Evolutionary conservation across 768 basidiomycete species (phyloP).

Genomic region (Coprinopsis cinerea): DNA sequence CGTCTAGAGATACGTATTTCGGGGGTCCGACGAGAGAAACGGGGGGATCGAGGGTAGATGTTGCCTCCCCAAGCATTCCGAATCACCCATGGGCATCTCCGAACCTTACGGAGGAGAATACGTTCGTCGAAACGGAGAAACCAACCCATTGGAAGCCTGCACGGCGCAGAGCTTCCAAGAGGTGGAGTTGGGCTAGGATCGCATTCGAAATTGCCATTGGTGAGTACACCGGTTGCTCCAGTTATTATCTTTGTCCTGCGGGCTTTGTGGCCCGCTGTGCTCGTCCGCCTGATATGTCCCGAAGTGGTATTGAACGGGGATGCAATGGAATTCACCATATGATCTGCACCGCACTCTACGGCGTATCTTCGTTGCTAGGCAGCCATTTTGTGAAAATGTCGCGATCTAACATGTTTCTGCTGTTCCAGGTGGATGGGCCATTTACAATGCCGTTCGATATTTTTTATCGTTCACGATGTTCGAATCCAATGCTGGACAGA

Average conservation of each 20-base stretch:
- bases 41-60: conserved; percentile 24
- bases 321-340: no score
- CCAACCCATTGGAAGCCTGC: not conserved
- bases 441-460: conserved; percentile 61
- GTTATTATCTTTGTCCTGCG: not conserved
- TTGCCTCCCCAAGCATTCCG: conserved; percentile 10
- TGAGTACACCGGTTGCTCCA: not conserved
- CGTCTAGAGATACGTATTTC: conserved; percentile 20
- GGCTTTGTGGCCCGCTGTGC: not conserved
- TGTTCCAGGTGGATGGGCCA: conserved; percentile 49
- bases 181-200: not conserved
- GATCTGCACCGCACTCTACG: no score
- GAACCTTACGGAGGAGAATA: conserved; percentile 23
- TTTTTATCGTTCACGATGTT: conserved; percentile 50
- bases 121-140: conserved; percentile 16
- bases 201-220: not conserved
- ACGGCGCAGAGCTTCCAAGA: conserved; percentile 5
- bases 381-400: no score
- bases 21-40: conserved; percentile 14
- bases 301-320: no score
- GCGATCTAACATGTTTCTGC: not conserved
- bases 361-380: no score
- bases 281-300: no score
- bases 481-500: conserved; percentile 34
- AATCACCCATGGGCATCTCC: conserved; percentile 17